Evolutionary conservation across 1,284 basidiomycete species (phyloP).

Genomic region (Abortiporus biennis): DNA sequence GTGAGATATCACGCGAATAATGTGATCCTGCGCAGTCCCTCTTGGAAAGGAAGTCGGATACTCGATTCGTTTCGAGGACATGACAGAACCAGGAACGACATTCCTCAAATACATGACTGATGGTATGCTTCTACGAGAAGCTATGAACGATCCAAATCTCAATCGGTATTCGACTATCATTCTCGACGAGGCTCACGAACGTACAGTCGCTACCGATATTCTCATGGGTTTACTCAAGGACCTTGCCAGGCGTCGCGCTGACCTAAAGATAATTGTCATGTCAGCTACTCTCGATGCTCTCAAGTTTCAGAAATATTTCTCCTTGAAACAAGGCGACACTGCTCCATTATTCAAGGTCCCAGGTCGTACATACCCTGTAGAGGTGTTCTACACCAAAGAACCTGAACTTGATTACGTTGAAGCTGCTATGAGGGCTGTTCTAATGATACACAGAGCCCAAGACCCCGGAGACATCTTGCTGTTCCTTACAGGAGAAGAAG

Average conservation of each 20-base stretch:
- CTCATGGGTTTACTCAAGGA: conserved; percentile 88
- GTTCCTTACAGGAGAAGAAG: conserved; percentile 97
- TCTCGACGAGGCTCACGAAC: conserved; percentile 98
- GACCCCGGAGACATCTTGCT: conserved; percentile 90
- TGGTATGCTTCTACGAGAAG: conserved; percentile 95
- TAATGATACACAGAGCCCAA: conserved; percentile 98
- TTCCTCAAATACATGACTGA: conserved; percentile 99
- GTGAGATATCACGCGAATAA: background rate
- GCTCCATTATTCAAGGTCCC: conserved; percentile 96
- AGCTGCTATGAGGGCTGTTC: conserved; percentile 92
- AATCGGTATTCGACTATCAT: conserved; percentile 95
- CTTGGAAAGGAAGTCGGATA: conserved; percentile 96
- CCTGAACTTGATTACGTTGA: conserved; percentile 97
- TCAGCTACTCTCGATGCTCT: conserved; percentile 95
- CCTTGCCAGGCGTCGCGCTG: conserved; percentile 76
- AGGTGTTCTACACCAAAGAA: conserved; percentile 94
- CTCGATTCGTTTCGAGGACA: conserved; percentile 98
- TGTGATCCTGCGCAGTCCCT: conserved; percentile 47
- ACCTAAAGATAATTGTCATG: conserved; percentile 99
- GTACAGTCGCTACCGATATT: conserved; percentile 96
- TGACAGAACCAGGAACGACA: conserved; percentile 87
- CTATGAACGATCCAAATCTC: conserved; percentile 93
- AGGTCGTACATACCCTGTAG: conserved; percentile 94
- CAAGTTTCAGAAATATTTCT: conserved; percentile 98
- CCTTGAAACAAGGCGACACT: conserved; percentile 36